phyloP scores from a whole-genome alignment of 106 monocot genomes.

The Hemerocallis citrina region DNA sequence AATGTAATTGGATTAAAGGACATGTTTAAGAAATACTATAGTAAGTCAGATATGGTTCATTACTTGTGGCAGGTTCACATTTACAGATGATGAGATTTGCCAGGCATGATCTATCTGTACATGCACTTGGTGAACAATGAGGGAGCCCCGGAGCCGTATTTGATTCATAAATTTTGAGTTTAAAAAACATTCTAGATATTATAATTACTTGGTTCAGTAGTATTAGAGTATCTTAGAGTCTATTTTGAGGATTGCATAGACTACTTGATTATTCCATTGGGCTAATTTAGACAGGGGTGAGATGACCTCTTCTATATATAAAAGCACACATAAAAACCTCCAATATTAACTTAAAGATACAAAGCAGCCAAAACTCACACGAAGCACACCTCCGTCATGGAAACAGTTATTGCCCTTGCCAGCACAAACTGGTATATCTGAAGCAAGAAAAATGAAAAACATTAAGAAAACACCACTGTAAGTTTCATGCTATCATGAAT shows the following conservation, averaged over 20 bases:
- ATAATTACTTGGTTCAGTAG: no score
- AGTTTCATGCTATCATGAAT: no score
- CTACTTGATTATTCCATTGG: no score
- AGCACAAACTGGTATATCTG: slow-evolving; percentile 36
- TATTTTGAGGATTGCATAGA: no score
- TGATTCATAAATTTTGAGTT: background rate
- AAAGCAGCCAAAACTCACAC: slow-evolving; percentile 72
- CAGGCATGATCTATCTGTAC: no score
- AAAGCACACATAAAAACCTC: background rate
- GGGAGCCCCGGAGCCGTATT: background rate
- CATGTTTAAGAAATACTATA: background rate
- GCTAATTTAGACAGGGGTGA: background rate
- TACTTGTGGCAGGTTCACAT: background rate
- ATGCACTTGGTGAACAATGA: background rate
- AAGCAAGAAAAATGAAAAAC: background rate
- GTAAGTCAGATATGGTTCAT: background rate
- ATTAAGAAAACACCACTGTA: no score
- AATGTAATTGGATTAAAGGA: background rate
- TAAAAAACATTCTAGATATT: background rate
- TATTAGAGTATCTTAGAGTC: no score
- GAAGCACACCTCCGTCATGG: slow-evolving; percentile 54
- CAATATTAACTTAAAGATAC: slow-evolving; percentile 34
- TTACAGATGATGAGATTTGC: no score
- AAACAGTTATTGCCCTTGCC: slow-evolving; percentile 36
- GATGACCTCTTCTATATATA: background rate